A percentile compares a stretch with the other conserved stretches of the same genome.
These are phyloP conservation scores for Nannochloropsis salina DNA, from an alignment of 108 stramenopile species.

Conservation along the genomic window DNA sequence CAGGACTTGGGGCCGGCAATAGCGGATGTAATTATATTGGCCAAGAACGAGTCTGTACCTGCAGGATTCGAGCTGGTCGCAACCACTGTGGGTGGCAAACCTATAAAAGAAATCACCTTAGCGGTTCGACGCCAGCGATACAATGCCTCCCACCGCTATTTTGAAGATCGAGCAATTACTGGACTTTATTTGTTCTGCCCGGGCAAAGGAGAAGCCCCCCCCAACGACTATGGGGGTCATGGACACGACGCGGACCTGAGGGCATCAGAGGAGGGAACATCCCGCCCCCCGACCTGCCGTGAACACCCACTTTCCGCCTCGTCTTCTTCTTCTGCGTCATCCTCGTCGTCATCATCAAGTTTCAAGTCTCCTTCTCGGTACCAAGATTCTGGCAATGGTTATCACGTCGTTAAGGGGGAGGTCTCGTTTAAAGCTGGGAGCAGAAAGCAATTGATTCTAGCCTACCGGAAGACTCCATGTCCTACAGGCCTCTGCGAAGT, in stretches of 20 bases:
- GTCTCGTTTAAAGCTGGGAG: background rate
- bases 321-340: background rate
- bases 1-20: background rate
- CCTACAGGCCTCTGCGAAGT: constrained; percentile 19
- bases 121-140: constrained; percentile 12
- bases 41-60: background rate
- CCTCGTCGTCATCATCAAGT: background rate
- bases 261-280: background rate
- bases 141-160: background rate
- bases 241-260: too few relatives aligned
- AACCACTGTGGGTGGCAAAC: background rate
- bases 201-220: background rate
- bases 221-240: background rate
- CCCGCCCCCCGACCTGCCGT: background rate
- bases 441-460: background rate
- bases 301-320: background rate
- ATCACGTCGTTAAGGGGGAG: background rate
- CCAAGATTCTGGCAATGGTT: background rate
- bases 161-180: background rate
- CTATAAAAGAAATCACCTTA: background rate
- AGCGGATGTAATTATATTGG: background rate
- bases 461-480: background rate
- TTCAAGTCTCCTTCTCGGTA: background rate
- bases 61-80: background rate
- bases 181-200: background rate